phyloP scores from a whole-genome alignment of 1,284 basidiomycete species.

The Cryptococcus deneoformans region DNA sequence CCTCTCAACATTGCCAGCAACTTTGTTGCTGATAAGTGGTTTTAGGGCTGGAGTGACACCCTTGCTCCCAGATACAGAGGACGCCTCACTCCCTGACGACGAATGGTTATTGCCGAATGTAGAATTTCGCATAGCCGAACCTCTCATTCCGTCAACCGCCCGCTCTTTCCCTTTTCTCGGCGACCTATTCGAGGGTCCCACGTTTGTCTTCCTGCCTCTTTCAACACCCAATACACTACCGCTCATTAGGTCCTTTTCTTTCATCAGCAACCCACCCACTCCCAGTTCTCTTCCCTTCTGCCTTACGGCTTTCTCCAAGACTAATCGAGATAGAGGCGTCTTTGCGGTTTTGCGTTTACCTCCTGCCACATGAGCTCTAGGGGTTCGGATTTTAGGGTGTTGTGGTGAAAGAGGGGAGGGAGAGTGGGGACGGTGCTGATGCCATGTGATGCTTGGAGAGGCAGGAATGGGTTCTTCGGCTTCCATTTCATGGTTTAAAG shows the following conservation, averaged over 20 bases:
- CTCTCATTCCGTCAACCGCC: neutral
- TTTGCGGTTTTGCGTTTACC: slow-evolving; percentile 23
- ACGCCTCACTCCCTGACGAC: neutral
- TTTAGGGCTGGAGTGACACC: no score
- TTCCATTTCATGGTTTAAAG: neutral
- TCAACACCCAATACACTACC: slow-evolving; percentile 20
- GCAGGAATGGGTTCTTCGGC: neutral
- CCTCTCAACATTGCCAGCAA: no score
- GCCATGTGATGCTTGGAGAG: slow-evolving; percentile 8
- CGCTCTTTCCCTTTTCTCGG: slow-evolving; percentile 5
- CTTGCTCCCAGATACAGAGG: no score
- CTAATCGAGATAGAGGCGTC: slow-evolving; percentile 40
- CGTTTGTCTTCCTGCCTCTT: slow-evolving; percentile 20
- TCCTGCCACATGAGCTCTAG: slow-evolving; percentile 22
- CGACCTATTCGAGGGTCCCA: neutral
- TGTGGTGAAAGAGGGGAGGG: slow-evolving; percentile 39
- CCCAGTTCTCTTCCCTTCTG: slow-evolving; percentile 14
- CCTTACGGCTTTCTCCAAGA: slow-evolving; percentile 37
- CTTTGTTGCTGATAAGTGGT: no score
- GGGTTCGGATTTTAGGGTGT: slow-evolving; percentile 17
- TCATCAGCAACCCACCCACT: slow-evolving; percentile 1
- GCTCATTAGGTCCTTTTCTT: neutral
- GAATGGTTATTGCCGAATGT: slow-evolving; percentile 7
- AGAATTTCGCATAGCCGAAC: slow-evolving; percentile 1
- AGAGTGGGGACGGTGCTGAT: slow-evolving; percentile 18